phyloP scores from a whole-genome alignment of 2,329 filamentous ascomycete genomes.

The Colletotrichum paranaense region DNA sequence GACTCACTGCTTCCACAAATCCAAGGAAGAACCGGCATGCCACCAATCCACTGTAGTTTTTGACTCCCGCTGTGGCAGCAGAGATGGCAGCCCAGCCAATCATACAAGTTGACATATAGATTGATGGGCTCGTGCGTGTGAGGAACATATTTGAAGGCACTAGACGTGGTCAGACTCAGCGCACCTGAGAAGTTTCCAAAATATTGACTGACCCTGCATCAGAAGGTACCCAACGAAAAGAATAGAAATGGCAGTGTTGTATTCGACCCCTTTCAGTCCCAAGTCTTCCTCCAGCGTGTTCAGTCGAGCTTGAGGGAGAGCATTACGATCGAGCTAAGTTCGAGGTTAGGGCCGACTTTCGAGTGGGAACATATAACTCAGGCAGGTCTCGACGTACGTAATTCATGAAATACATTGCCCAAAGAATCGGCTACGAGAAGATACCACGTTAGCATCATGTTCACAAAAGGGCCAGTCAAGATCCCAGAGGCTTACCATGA shows the following conservation, averaged over 20 bases:
- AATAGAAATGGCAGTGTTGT: slow-evolving; percentile 39
- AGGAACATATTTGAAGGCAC: slow-evolving; percentile 56
- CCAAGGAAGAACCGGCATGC: slow-evolving; percentile 25
- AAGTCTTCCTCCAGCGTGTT: slow-evolving; percentile 38
- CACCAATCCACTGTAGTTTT: slow-evolving; percentile 14
- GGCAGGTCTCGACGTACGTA: slow-evolving; percentile 5
- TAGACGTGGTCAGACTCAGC: slow-evolving; percentile 6
- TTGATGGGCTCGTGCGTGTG: slow-evolving; percentile 51
- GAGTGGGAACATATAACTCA: too few species aligned
- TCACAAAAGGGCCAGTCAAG: too few species aligned
- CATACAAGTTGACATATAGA: slow-evolving; percentile 55
- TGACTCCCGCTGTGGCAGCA: slow-evolving; percentile 21
- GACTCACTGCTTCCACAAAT: slow-evolving; percentile 26
- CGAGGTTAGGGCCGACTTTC: not conserved
- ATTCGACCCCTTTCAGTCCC: slow-evolving; percentile 37
- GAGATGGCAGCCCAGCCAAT: slow-evolving; percentile 52
- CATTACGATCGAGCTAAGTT: slow-evolving; percentile 37
- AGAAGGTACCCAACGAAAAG: slow-evolving; percentile 48
- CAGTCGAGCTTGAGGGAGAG: slow-evolving; percentile 38
- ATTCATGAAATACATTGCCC: slow-evolving; percentile 40
- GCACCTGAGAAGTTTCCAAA: too few species aligned
- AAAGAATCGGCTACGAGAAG: slow-evolving; percentile 37
- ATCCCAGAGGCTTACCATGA: slow-evolving; percentile 36
- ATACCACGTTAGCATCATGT: not conserved
- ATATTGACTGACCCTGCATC: slow-evolving; percentile 43